Evolutionary conservation across 176 grass and related monocot species (phyloP), one percentile per base, ranked within the genome.

Genomic region (Lolium multiflorum): DNA sequence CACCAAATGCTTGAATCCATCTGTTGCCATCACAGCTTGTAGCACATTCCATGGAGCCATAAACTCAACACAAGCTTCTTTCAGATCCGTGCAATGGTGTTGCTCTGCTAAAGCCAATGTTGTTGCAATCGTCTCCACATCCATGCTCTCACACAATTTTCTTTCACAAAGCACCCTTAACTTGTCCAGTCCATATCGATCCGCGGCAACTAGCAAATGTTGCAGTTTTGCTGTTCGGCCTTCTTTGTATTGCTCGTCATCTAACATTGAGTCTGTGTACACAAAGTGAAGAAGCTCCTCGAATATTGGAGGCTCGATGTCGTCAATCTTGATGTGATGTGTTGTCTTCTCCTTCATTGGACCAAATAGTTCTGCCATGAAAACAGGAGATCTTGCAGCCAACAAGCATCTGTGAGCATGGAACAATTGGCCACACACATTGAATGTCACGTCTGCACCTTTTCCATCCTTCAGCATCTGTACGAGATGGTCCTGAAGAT

Each of bases 181-280:
- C 39, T 72, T 78, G 3, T 71, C 54, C 52, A 90, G 11, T 1
- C 71, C 79, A 13, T 86, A 90, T 6, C 88, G 69, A 49, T 90
- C 83, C 0, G 88, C 72, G 3, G 83, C 88, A 8, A 82, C 69
- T 0, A 86, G 72, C 52, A 90, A 15, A 12, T 88, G 80, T 13
- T 88, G 86, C 22, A 78, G 5, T 41, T 31, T 22, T 5, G n/a
- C 60, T 0, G 0, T 17, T 4, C 2, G 0, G 5, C 38, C 24
- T 31, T 44, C 22, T n/a, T 41, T 46, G 65, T 1, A 2, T 39
- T 39, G 11, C 5, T 77, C 59, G 1, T 5, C 35, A 0, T 79
- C 64, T 4, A 11, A 7, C 46, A 89, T 0, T 0, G 75, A 54
- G 15, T 89, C 82, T 0, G 72, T 64, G 81, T 89, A 84, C 0